Evolutionary conservation across 352 stramenopile genomes (phyloP), one percentile per base, ranked within the genome.

Genomic region (Ophiocytium majus): DNA sequence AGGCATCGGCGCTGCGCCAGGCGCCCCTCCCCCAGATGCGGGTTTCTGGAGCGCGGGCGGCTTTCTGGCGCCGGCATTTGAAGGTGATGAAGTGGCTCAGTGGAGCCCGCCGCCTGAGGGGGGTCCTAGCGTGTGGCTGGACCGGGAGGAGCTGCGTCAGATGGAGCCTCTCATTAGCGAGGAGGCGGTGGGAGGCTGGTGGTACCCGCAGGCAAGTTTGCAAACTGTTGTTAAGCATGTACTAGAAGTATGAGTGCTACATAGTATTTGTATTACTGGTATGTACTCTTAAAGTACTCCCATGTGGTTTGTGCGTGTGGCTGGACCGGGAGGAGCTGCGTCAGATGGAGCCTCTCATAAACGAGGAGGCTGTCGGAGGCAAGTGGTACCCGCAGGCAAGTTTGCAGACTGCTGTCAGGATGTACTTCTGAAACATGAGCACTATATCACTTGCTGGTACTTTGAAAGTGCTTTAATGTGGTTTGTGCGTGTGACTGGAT

Each of bases 151-250:
- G 80, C 64, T 90, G 0, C 50, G 81, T 33, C 63, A 89, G 66
- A 89, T 91, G 84, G 88, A 91, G 86, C 88, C 88, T 0, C 64
- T 57, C 23, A 81, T 91, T 19, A 86, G 80, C 28, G 19, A 50
- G 10, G 66, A 89, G n/a, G 81, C 82, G 10, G 78, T 84, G 23
- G 88, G 88, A 36, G 88, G 86, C 31, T 91, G 86, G 88, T 91
- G 86, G 85, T 91, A 87, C 80, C 86, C 88, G 31, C 37, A 81
- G 66, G 66, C 14, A 43, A 17, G 43, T 57, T 57, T 57, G 43
- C 43, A 57, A 57, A 57, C n/a, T n/a, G n/a, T n/a, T n/a, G n/a
- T n/a, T n/a, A n/a, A n/a, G n/a, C n/a, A n/a, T n/a, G n/a, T n/a
- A n/a, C n/a, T n/a, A n/a, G n/a, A n/a, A n/a, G n/a, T n/a, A n/a